phyloP scores from a whole-genome alignment of 495 filamentous ascomycete species.

The Staphylotrichum tortipilum region DNA sequence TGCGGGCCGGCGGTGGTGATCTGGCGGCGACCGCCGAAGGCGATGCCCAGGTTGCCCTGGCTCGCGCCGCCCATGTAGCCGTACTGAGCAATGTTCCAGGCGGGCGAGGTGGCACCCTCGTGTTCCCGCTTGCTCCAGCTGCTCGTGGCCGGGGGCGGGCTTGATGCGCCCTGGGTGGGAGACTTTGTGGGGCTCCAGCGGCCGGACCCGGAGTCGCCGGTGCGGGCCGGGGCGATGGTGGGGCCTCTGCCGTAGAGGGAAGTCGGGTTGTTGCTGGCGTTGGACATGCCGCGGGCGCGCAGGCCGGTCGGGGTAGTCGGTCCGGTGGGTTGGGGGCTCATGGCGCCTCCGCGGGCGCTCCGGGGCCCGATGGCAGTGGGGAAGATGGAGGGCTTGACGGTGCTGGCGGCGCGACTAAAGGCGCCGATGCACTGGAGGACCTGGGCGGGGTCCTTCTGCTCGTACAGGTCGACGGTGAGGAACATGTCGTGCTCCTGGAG shows the following conservation, averaged over 20 bases:
- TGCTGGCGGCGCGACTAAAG: slow-evolving; percentile 80
- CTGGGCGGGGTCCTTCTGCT: slow-evolving; percentile 92
- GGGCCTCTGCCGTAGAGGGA: slow-evolving; percentile 37
- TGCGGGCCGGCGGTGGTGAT: slow-evolving; percentile 76
- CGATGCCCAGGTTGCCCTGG: slow-evolving; percentile 88
- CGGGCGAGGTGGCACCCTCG: slow-evolving; percentile 70
- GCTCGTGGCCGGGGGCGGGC: slow-evolving; percentile 49
- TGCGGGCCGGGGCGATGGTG: slow-evolving; percentile 36
- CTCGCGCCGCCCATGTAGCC: slow-evolving; percentile 97
- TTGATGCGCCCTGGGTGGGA: slow-evolving; percentile 30
- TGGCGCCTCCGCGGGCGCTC: slow-evolving; percentile 46
- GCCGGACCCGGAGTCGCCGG: slow-evolving; percentile 44
- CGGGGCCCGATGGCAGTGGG: slow-evolving; percentile 61
- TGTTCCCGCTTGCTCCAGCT: slow-evolving; percentile 86
- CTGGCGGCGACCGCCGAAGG: slow-evolving; percentile 84
- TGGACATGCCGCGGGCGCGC: slow-evolving; percentile 56
- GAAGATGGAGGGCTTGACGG: slow-evolving; percentile 65
- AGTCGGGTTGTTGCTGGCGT: slow-evolving; percentile 56
- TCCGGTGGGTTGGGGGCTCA: slow-evolving; percentile 68
- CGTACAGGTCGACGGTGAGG: slow-evolving; percentile 94
- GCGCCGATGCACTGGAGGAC: slow-evolving; percentile 88
- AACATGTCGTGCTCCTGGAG: slow-evolving; percentile 93
- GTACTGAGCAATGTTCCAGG: slow-evolving; percentile 99
- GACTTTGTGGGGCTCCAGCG: slow-evolving; percentile 56
- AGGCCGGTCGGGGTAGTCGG: slow-evolving; percentile 38